Percentiles rank a stretch among this genome's conserved stretches.
Evolutionary conservation across 1,284 basidiomycete genomes (phyloP).

Genomic region (Cerrena zonata): DNA sequence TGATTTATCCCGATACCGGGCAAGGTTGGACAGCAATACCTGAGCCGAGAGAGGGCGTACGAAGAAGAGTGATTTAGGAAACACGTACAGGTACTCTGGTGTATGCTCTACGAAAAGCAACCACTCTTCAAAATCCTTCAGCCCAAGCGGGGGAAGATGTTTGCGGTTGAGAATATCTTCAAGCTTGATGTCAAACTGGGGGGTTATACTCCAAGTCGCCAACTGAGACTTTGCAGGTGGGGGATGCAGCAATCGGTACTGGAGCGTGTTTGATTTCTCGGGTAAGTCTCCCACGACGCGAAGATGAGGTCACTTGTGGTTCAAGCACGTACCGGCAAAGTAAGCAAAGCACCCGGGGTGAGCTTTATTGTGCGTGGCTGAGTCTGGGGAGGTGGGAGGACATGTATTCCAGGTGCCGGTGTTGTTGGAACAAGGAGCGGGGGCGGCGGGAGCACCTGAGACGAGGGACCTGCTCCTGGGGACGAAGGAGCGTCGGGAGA

Average conservation of each 20-base stretch:
- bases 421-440: background rate
- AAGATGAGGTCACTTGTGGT: slow-evolving; percentile 5
- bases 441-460: background rate
- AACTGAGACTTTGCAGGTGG: slow-evolving; percentile 62
- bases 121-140: slow-evolving; percentile 80
- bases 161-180: slow-evolving; percentile 66
- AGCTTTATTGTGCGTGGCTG: slow-evolving; percentile 47
- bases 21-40: too few species aligned
- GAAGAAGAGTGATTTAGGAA: background rate
- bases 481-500: background rate
- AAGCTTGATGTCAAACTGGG: slow-evolving; percentile 47
- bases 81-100: slow-evolving; percentile 62
- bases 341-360: slow-evolving; percentile 38
- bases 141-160: slow-evolving; percentile 66
- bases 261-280: background rate
- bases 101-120: slow-evolving; percentile 65
- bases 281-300: slow-evolving; percentile 3
- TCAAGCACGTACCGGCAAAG: slow-evolving; percentile 41
- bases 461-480: background rate
- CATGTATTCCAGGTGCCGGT: background rate
- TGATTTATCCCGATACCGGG: too few species aligned
- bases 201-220: slow-evolving; percentile 47
- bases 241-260: slow-evolving; percentile 63
- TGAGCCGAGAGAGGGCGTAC: too few species aligned
- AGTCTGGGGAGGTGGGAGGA: slow-evolving; percentile 11